Percentiles rank a stretch among this genome's conserved stretches.
Evolutionary conservation across 2,329 filamentous ascomycete genomes (phyloP).

Genomic region (Laburnicola sp.): DNA sequence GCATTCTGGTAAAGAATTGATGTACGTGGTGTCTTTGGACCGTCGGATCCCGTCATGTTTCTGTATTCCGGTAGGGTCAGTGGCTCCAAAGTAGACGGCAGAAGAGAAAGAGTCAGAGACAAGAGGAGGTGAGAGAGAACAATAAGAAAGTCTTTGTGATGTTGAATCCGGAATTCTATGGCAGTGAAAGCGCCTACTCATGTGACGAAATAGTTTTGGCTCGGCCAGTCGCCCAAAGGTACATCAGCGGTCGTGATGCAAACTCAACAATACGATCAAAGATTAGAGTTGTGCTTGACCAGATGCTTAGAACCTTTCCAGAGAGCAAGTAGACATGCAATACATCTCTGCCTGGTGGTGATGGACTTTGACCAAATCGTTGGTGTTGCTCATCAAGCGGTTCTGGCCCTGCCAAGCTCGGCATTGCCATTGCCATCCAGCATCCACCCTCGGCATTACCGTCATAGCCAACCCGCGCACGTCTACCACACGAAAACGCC

Average conservation of each 20-base stretch:
- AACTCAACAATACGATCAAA: neutral
- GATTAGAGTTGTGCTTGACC: neutral
- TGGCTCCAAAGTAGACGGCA: neutral
- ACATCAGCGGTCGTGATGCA: neutral
- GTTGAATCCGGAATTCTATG: neutral
- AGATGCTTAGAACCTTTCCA: neutral
- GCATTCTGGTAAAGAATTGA: conserved; percentile 59
- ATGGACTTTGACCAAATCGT: no score
- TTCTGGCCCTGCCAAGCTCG: conserved; percentile 10
- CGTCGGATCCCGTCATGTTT: neutral
- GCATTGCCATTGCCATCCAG: conserved; percentile 2
- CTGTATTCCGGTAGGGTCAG: neutral
- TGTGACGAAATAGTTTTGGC: neutral
- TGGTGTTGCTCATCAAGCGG: conserved; percentile 11
- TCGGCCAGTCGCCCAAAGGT: no score
- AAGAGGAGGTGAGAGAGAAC: neutral
- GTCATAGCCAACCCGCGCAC: conserved; percentile 13
- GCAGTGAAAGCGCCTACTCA: neutral
- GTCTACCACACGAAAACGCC: conserved; percentile 3
- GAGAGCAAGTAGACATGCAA: neutral
- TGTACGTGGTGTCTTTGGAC: conserved; percentile 7
- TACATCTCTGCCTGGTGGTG: no score
- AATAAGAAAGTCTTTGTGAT: neutral
- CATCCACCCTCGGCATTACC: conserved; percentile 18
- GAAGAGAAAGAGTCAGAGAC: neutral